Evolutionary conservation across 2,329 filamentous ascomycete species (phyloP).

Genomic region (Purpureocillium takamizusanense): DNA sequence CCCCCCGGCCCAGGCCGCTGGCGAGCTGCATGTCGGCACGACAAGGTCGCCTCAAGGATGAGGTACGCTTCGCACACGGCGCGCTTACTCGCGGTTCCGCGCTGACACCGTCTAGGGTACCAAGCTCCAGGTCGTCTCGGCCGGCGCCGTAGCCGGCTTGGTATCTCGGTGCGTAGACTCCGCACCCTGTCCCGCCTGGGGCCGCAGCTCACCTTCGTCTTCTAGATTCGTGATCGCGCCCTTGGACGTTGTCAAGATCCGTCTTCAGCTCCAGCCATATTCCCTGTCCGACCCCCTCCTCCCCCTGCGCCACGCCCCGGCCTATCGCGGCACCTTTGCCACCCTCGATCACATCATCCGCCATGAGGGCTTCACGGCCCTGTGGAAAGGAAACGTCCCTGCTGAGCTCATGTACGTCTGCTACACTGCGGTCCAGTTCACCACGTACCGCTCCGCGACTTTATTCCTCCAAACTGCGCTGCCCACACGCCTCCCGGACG

Average conservation of each 20-base stretch:
- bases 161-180: conserved; percentile 64
- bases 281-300: conserved; percentile 67
- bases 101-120: conserved; percentile 34
- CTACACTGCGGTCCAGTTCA: conserved; percentile 86
- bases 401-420: conserved; percentile 90
- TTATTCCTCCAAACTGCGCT: conserved; percentile 51
- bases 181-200: background rate
- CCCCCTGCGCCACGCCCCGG: conserved; percentile 39
- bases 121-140: conserved; percentile 44
- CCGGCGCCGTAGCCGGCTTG: conserved; percentile 63
- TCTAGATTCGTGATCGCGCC: conserved; percentile 83
- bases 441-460: conserved; percentile 70
- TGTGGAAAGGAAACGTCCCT: conserved; percentile 98
- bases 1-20: conserved; percentile 2
- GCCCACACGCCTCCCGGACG: conserved; percentile 43
- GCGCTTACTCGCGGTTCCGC: background rate
- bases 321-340: conserved; percentile 66
- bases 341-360: conserved; percentile 69
- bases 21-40: conserved; percentile 24
- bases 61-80: conserved; percentile 27
- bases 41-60: conserved; percentile 45
- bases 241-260: conserved; percentile 96
- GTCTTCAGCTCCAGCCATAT: conserved; percentile 86
- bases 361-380: conserved; percentile 72
- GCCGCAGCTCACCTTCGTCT: background rate